Evolutionary conservation across 1,284 basidiomycete genomes (phyloP).

Genomic region (Austroboletus novae-zelandiae): DNA sequence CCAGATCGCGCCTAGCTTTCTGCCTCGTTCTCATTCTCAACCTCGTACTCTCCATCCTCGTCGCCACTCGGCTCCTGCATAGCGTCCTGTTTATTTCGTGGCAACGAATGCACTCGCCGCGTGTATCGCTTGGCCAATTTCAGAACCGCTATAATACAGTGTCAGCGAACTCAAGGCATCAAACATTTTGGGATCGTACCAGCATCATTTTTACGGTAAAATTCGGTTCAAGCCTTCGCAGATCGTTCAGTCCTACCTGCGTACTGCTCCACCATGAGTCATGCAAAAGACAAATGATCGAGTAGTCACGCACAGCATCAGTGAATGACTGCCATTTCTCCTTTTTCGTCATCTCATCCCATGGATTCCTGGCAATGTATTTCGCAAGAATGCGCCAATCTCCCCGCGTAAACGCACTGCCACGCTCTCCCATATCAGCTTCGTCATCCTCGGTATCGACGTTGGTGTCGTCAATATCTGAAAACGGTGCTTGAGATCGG

Average conservation of each 20-base stretch:
- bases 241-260: conserved; percentile 42
- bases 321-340: conserved; percentile 55
- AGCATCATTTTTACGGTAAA: conserved; percentile 49
- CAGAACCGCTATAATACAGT: conserved; percentile 17
- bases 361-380: conserved; percentile 50
- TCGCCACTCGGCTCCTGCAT: conserved; percentile 7
- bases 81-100: conserved; percentile 14
- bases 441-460: conserved; percentile 41
- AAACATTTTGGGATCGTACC: conserved; percentile 36
- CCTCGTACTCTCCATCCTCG: conserved; percentile 24
- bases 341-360: conserved; percentile 38
- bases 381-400: conserved; percentile 58
- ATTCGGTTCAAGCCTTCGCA: conserved; percentile 57
- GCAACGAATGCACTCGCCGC: conserved; percentile 20
- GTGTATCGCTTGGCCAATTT: conserved; percentile 25
- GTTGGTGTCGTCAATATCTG: conserved; percentile 16
- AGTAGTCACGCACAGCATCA: conserved; percentile 40
- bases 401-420: conserved; percentile 49
- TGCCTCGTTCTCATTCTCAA: conserved; percentile 20
- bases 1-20: conserved; percentile 1
- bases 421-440: conserved; percentile 50
- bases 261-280: conserved; percentile 30
- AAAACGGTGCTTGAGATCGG: conserved; percentile 14
- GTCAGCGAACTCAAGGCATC: conserved; percentile 8
- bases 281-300: neutral